Conservation (phyloP, 306 rosid species). For the Oemleria cerasiformis region DNA sequence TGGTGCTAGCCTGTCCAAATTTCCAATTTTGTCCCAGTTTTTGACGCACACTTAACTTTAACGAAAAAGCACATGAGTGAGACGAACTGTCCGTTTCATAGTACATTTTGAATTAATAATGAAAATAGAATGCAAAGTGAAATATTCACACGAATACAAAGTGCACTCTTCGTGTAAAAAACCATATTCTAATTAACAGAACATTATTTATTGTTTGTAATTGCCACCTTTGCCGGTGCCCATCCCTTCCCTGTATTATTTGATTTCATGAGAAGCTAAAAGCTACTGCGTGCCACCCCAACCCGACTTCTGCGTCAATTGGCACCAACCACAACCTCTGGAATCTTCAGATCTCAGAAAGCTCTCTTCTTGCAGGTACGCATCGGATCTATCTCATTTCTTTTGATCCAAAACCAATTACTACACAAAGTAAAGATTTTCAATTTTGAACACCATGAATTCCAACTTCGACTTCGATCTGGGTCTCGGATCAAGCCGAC, state of each 20-base stretch:
- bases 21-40: too few species aligned
- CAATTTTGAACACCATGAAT: constrained; percentile 30
- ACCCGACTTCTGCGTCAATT: not conserved
- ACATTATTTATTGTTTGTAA: too few species aligned
- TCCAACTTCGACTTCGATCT: constrained; percentile 80
- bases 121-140: too few species aligned
- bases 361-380: constrained; percentile 12
- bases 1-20: too few species aligned
- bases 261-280: not conserved
- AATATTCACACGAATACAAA: too few species aligned
- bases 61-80: too few species aligned
- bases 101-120: too few species aligned
- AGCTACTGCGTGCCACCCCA: too few species aligned
- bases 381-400: not conserved
- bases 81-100: too few species aligned
- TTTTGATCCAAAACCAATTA: not conserved
- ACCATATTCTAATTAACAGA: too few species aligned
- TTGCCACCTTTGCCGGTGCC: not conserved
- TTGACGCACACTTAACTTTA: too few species aligned
- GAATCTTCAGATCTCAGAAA: constrained; percentile 5
- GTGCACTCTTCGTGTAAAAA: too few species aligned
- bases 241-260: not conserved
- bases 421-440: not conserved
- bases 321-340: not conserved
- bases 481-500: constrained; percentile 69